phyloP scores from a whole-genome alignment of 306 rosid genomes.

The Gastrolobium villosum region DNA sequence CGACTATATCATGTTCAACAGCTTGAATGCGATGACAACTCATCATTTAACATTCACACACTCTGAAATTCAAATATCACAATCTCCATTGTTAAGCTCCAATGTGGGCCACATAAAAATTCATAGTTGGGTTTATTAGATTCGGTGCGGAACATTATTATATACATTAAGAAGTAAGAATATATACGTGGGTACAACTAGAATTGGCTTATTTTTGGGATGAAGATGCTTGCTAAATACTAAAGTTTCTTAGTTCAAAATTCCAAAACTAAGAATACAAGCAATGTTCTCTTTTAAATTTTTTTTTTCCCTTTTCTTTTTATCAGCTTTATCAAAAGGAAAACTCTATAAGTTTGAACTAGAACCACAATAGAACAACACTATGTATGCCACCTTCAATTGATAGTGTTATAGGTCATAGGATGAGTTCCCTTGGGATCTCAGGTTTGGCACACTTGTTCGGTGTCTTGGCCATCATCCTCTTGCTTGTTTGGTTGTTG shows the following conservation, averaged over 20 bases:
- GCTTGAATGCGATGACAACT: background rate
- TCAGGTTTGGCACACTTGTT: constrained; percentile 73
- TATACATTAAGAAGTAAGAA: constrained; percentile 1
- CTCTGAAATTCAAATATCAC: background rate
- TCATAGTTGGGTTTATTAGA: background rate
- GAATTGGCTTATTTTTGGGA: background rate
- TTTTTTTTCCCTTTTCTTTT: background rate
- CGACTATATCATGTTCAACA: background rate
- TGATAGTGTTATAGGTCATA: constrained; percentile 33
- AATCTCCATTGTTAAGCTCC: too few relatives aligned
- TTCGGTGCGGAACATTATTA: background rate
- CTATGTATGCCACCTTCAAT: too few relatives aligned
- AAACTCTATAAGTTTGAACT: constrained; percentile 39
- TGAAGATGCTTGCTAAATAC: constrained; percentile 54
- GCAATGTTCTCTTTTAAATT: constrained; percentile 54
- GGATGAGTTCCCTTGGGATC: constrained; percentile 49
- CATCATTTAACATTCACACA: background rate
- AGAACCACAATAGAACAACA: background rate
- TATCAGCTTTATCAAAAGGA: background rate
- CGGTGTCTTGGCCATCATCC: constrained; percentile 70
- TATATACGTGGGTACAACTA: background rate
- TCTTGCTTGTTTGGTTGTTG: constrained; percentile 82
- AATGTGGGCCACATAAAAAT: background rate
- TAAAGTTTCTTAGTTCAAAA: constrained; percentile 55
- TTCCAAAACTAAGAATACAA: constrained; percentile 79